Conservation (phyloP, 345 rosid species). For the Corchorus capsularis region DNA sequence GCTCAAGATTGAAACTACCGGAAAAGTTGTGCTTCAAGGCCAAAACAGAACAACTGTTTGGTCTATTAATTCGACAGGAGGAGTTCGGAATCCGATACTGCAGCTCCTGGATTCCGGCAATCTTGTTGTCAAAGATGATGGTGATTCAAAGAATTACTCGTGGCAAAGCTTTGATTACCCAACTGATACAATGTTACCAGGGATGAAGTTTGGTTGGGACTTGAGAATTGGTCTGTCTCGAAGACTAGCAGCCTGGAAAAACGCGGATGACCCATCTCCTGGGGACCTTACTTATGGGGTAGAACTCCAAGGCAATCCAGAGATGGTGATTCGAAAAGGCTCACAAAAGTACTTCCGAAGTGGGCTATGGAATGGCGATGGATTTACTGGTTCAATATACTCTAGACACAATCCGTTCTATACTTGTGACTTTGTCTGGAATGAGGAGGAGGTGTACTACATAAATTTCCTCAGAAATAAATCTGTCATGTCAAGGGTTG, state of each 20-base stretch:
- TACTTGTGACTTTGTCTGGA: conserved; percentile 28
- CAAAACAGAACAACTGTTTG: conserved; percentile 11
- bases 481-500: not conserved
- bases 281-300: not conserved
- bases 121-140: conserved; percentile 32
- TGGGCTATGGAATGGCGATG: conserved; percentile 52
- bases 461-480: not conserved
- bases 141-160: not conserved
- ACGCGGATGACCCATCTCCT: not conserved
- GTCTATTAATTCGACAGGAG: conserved; percentile 27
- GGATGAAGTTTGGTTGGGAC: conserved; percentile 32
- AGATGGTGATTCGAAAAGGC: conserved; percentile 15
- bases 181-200: conserved; percentile 39
- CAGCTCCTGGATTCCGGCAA: conserved; percentile 48
- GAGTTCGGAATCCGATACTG: conserved; percentile 25
- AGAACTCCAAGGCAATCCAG: not conserved
- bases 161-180: conserved; percentile 59
- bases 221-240: not conserved
- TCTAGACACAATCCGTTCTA: not conserved
- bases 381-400: conserved; percentile 34
- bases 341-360: conserved; percentile 14
- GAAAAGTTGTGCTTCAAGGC: not conserved
- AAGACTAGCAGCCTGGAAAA: not conserved
- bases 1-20: conserved; percentile 27
- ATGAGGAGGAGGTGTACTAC: conserved; percentile 19